Conservation (phyloP, 805 yeast genomes). For the Candida khao-thaluensis region DNA sequence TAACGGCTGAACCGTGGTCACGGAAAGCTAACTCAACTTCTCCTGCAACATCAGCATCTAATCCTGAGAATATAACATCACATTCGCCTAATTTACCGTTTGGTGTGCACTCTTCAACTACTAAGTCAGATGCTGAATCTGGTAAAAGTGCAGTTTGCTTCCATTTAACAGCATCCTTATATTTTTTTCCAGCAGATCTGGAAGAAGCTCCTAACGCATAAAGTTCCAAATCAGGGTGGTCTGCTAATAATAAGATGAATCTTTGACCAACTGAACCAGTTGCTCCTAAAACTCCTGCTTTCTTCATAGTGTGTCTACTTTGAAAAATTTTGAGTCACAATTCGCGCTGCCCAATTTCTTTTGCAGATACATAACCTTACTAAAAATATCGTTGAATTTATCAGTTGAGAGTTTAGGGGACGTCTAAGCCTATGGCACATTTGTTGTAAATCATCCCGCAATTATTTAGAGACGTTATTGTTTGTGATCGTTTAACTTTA, state of each 20-base stretch:
- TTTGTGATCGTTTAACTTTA: not conserved
- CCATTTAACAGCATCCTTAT: constrained; percentile 88
- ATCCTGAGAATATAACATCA: constrained; percentile 91
- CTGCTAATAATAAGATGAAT: constrained; percentile 76
- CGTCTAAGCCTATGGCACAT: constrained; percentile 1
- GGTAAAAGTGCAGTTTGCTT: constrained; percentile 88
- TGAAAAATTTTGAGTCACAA: constrained; percentile 2
- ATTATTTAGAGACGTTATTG: no score
- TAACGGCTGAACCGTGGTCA: constrained; percentile 76
- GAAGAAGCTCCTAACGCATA: constrained; percentile 87
- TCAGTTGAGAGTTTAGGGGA: constrained; percentile 1
- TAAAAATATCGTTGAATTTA: not conserved
- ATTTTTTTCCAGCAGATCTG: constrained; percentile 89
- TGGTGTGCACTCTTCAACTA: constrained; percentile 75
- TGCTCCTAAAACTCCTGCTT: constrained; percentile 93
- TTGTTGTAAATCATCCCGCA: not conserved
- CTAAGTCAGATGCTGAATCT: constrained; percentile 54
- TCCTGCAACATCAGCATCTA: constrained; percentile 93
- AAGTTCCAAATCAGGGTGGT: constrained; percentile 89
- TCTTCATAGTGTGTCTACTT: constrained; percentile 15
- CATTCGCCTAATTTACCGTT: constrained; percentile 76
- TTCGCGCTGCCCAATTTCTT: not conserved
- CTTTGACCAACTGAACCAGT: constrained; percentile 98
- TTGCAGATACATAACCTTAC: not conserved
- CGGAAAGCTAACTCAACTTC: constrained; percentile 83